phyloP scores from a whole-genome alignment of 2,329 filamentous ascomycete genomes.

The Fusarium palustre region DNA sequence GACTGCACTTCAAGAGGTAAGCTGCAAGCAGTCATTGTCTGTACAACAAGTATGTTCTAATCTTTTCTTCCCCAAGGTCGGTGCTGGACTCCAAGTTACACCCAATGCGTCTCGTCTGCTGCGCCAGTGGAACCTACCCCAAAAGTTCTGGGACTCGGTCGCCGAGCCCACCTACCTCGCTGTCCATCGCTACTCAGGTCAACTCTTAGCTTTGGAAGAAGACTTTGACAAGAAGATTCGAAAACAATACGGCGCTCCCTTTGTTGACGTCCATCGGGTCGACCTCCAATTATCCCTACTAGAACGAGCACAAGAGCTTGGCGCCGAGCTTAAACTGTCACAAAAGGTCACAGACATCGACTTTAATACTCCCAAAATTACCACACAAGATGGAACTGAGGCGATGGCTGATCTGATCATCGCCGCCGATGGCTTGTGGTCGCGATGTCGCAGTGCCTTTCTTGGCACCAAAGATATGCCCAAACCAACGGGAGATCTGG shows the following conservation, averaged over 20 bases:
- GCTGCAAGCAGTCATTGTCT: accelerated
- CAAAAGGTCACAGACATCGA: constrained; percentile 61
- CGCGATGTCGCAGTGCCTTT: constrained; percentile 63
- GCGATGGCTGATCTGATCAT: constrained; percentile 57
- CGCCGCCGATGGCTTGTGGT: constrained; percentile 74
- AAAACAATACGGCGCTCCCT: constrained; percentile 66
- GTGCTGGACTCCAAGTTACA: constrained; percentile 65
- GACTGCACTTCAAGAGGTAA: constrained; percentile 54
- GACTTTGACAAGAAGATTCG: constrained; percentile 66
- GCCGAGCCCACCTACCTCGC: constrained; percentile 60
- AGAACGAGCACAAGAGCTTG: constrained; percentile 63
- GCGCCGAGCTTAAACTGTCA: constrained; percentile 62
- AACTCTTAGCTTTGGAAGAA: constrained; percentile 61
- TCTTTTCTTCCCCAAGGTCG: neutral
- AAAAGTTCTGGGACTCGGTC: constrained; percentile 54
- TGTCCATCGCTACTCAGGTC: constrained; percentile 65
- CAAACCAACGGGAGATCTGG: constrained; percentile 71
- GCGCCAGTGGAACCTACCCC: constrained; percentile 62
- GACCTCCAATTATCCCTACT: constrained; percentile 69
- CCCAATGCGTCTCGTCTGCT: constrained; percentile 64
- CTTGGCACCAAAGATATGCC: constrained; percentile 61
- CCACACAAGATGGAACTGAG: constrained; percentile 52
- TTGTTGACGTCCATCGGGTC: constrained; percentile 70
- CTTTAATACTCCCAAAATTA: constrained; percentile 59
- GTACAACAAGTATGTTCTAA: neutral